A percentile compares a stretch with the other conserved stretches of the same genome.
Conservation (phyloP, 2,329 filamentous ascomycete genomes). For the Aspergillus intermedius region DNA sequence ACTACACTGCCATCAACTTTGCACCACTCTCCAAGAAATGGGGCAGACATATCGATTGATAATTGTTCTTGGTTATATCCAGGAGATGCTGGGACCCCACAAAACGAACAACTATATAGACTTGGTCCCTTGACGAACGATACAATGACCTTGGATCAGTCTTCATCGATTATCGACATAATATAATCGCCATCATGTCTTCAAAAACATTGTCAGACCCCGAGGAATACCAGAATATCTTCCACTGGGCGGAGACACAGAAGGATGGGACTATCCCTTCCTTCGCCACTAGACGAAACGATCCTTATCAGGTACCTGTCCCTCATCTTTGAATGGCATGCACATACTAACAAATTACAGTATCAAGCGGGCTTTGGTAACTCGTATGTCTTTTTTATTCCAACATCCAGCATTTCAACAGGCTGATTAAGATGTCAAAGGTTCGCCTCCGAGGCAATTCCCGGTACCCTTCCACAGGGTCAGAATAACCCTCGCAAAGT, state of each 20-base stretch:
- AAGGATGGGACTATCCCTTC: constrained; percentile 51
- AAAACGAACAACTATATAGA: neutral
- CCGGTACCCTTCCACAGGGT: constrained; percentile 32
- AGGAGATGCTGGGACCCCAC: neutral
- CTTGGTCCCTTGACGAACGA: neutral
- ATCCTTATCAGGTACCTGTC: constrained; percentile 44
- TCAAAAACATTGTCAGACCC: constrained; percentile 22
- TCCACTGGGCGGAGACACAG: constrained; percentile 57
- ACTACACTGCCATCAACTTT: neutral
- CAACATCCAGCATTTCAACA: constrained; percentile 14
- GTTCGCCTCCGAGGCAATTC: constrained; percentile 33
- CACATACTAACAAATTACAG: constrained; percentile 17
- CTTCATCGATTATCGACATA: neutral
- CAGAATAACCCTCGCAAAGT: constrained; percentile 34
- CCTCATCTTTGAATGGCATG: neutral
- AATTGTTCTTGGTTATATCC: neutral
- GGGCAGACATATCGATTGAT: neutral
- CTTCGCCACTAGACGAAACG: constrained; percentile 49
- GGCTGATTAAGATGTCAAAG: constrained; percentile 23
- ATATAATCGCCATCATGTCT: constrained; percentile 14
- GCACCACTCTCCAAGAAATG: neutral
- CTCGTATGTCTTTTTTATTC: constrained; percentile 22
- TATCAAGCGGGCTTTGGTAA: constrained; percentile 56
- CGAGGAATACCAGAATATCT: constrained; percentile 46
- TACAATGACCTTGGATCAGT: neutral